Base-by-base conservation (phyloP, 2,329 filamentous ascomycete species). In the Aspergillus melleus region DNA sequence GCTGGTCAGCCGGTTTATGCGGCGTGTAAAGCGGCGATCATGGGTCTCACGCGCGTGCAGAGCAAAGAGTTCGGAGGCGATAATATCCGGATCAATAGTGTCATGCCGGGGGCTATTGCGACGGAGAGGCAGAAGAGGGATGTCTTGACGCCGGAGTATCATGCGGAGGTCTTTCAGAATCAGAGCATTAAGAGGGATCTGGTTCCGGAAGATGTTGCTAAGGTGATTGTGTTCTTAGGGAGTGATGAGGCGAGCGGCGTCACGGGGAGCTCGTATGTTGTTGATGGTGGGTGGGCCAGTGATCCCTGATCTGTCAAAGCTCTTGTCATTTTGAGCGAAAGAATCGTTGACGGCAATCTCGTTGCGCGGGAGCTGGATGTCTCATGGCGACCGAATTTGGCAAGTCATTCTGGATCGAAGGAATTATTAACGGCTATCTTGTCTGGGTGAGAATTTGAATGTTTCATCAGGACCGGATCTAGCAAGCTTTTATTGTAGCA, bases 21-120 rank as follows among this genome's bases (percentile, higher is more conserved):
- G 12, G 66, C 77, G 2, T 74, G 74, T 64, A 79, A 79, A 58
- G 72, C 76, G 26, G 77, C 76, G 2, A 63, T 77, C 6, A 66
- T 76, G 53, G 26, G 77, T 6, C 70, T 80, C 68, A 79, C 77
- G 51, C 64, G 70, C 42, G 73, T 72, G 44, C 75, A 76, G 47
- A 72, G 70, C 32, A 71, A 70, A 51, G 77, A 79, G 67, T 73
- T 78, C 53, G 77, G 76, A 0, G 49, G 36, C 6, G 58, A 64
- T n/a, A 74, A 74, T 1, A 70, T 80, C 19, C 62, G 80, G 0
- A 76, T 83, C 6, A 83, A 83, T 55, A 81, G 78, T 58, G 77
- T 84, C 30, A 80, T 83, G 78, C 81, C 81, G 0, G 80, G 80
- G 0, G 72, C 79, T 2, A 79, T 83, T 32, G 79, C 78, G 1